Evolutionary conservation across 805 yeast species (phyloP).

Genomic region (Zygosaccharomyces pseudorouxii): DNA sequence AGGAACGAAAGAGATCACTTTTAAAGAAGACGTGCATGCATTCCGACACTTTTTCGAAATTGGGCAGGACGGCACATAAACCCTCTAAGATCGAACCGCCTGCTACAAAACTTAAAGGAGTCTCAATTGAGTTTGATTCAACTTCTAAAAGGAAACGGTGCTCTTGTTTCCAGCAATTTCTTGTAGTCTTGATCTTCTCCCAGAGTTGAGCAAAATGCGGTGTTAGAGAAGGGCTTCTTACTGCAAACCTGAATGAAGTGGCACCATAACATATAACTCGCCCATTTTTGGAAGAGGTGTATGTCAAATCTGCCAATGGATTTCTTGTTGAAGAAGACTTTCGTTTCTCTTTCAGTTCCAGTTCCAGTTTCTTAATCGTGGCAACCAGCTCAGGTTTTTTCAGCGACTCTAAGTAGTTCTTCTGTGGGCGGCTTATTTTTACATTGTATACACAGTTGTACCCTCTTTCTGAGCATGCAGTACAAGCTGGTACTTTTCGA

Average conservation of each 20-base stretch:
- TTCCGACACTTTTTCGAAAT: neutral
- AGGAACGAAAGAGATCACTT: conserved; percentile 7
- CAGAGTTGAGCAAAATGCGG: neutral
- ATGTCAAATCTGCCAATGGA: neutral
- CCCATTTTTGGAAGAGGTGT: conserved; percentile 6
- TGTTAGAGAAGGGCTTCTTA: neutral
- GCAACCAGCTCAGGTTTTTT: too few species aligned
- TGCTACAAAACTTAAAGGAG: neutral
- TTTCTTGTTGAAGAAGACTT: too few species aligned
- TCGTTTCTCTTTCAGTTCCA: too few species aligned
- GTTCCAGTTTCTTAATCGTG: too few species aligned
- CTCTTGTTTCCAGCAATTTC: conserved; percentile 2
- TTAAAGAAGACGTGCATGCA: conserved; percentile 6
- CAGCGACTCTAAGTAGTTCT: too few species aligned
- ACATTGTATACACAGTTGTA: too few species aligned
- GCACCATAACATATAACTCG: conserved; percentile 8
- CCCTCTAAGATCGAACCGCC: neutral
- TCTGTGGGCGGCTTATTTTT: too few species aligned
- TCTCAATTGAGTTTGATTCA: neutral
- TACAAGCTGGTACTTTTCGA: too few species aligned
- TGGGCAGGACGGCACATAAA: neutral
- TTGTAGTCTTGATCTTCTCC: neutral
- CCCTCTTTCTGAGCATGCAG: too few species aligned
- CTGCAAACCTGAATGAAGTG: conserved; percentile 4
- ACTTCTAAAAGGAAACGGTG: neutral